Evolutionary conservation across 257 asterid species (phyloP).

Genomic region (Lavandula angustifolia): DNA sequence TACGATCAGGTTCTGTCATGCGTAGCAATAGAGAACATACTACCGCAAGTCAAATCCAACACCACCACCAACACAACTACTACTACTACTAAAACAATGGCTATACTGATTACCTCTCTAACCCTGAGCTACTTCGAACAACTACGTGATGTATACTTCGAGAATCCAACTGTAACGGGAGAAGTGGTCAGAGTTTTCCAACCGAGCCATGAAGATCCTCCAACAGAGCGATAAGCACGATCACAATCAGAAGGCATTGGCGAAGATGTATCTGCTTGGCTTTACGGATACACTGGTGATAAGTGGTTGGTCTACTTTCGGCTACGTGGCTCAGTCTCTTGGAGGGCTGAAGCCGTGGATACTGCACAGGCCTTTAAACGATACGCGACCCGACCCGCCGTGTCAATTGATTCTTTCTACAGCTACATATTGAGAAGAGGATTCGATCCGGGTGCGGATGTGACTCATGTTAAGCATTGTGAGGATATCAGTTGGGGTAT

Average conservation of each 20-base stretch:
- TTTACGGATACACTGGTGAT: neutral
- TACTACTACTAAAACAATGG: conserved; percentile 32
- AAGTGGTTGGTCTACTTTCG: conserved; percentile 62
- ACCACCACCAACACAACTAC: neutral
- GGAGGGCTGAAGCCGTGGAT: conserved; percentile 81
- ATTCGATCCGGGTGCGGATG: conserved; percentile 44
- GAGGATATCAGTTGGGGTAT: conserved; percentile 74
- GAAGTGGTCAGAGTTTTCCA: conserved; percentile 57
- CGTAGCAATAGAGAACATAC: conserved; percentile 39
- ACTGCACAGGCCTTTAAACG: conserved; percentile 53
- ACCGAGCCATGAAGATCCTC: conserved; percentile 61
- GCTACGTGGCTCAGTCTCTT: conserved; percentile 80
- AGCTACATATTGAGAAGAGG: conserved; percentile 48
- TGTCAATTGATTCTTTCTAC: conserved; percentile 53
- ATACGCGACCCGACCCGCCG: conserved; percentile 49
- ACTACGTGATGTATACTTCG: conserved; percentile 53
- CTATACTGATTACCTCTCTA: conserved; percentile 55
- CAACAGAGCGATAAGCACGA: conserved; percentile 51
- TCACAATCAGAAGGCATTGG: conserved; percentile 67
- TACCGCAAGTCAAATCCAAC: conserved; percentile 39
- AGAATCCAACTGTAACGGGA: conserved; percentile 52
- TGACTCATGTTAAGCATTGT: conserved; percentile 65
- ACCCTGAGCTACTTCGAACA: conserved; percentile 51
- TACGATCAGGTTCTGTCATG: conserved; percentile 48
- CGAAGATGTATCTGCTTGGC: conserved; percentile 52